Conservation (phyloP, 2,329 filamentous ascomycete genomes). For the Botrytis sinoallii region DNA sequence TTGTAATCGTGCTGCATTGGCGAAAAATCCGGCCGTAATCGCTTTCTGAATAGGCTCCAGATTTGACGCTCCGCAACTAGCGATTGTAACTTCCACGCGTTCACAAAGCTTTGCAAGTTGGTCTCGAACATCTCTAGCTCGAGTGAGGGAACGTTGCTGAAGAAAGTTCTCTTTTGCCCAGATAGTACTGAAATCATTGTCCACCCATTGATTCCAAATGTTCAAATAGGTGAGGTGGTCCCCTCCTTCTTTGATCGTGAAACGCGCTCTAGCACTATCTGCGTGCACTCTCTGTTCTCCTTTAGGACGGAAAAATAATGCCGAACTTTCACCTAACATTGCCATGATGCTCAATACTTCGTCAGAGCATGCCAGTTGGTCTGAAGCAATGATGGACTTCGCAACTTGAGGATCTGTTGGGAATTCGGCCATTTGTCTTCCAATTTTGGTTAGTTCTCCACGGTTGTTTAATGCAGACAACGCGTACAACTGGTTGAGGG, state of each 20-base stretch:
- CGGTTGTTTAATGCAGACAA: conserved; percentile 84
- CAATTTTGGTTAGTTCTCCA: conserved; percentile 85
- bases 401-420: conserved; percentile 89
- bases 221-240: conserved; percentile 88
- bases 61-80: conserved; percentile 67
- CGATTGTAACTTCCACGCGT: conserved; percentile 77
- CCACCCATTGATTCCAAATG: conserved; percentile 94
- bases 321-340: conserved; percentile 85
- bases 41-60: conserved; percentile 79
- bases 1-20: conserved; percentile 82
- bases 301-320: conserved; percentile 91
- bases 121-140: conserved; percentile 87
- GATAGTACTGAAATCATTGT: conserved; percentile 80
- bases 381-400: conserved; percentile 82
- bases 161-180: conserved; percentile 94
- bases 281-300: conserved; percentile 91
- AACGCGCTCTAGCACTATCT: conserved; percentile 82
- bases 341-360: conserved; percentile 92
- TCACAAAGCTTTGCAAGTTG: conserved; percentile 92
- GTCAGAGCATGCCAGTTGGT: conserved; percentile 88
- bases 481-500: conserved; percentile 87
- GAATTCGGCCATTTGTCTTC: conserved; percentile 93
- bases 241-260: conserved; percentile 86
- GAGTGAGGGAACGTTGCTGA: conserved; percentile 82
- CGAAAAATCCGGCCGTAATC: conserved; percentile 89